A percentile compares a stretch with the other conserved stretches of the same genome.
These are phyloP conservation scores for Leonotis leonurus DNA, from an alignment of 257 asterid genomes.

Conservation along the genomic window DNA sequence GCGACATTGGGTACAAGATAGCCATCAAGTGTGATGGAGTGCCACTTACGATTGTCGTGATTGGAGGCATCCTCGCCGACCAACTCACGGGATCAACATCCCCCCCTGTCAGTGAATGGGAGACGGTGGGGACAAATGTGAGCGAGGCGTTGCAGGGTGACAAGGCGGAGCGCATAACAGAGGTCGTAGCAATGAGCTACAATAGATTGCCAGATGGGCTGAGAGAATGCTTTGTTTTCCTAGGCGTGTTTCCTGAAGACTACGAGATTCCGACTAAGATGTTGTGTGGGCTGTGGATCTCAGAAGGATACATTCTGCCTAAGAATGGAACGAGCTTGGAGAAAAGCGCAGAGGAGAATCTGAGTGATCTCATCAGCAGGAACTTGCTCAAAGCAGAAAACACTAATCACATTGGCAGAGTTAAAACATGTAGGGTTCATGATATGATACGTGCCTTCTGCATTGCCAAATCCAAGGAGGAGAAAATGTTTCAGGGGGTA, in stretches of 20 bases:
- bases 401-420: constrained; percentile 23
- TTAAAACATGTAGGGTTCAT: constrained; percentile 36
- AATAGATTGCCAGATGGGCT: constrained; percentile 26
- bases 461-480: constrained; percentile 13
- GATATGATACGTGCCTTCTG: constrained; percentile 27
- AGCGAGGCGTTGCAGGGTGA: background rate
- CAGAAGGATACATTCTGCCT: constrained; percentile 35
- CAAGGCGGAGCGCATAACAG: background rate
- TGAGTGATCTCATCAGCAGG: constrained; percentile 30
- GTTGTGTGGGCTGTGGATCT: constrained; percentile 34
- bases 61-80: constrained; percentile 17
- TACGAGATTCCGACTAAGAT: constrained; percentile 27
- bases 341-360: constrained; percentile 22
- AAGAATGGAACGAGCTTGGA: constrained; percentile 13
- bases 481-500: constrained; percentile 31
- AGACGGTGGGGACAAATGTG: constrained; percentile 1
- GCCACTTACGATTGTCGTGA: constrained; percentile 35
- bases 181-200: constrained; percentile 34
- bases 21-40: constrained; percentile 31
- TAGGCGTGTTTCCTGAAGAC: constrained; percentile 38
- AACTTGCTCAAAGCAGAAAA: constrained; percentile 32
- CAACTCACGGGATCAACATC: background rate
- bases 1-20: constrained; percentile 14
- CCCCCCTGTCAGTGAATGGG: background rate
- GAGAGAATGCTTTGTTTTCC: constrained; percentile 38